phyloP scores from a whole-genome alignment of 768 basidiomycete species.

The Amylocystis lapponica region DNA sequence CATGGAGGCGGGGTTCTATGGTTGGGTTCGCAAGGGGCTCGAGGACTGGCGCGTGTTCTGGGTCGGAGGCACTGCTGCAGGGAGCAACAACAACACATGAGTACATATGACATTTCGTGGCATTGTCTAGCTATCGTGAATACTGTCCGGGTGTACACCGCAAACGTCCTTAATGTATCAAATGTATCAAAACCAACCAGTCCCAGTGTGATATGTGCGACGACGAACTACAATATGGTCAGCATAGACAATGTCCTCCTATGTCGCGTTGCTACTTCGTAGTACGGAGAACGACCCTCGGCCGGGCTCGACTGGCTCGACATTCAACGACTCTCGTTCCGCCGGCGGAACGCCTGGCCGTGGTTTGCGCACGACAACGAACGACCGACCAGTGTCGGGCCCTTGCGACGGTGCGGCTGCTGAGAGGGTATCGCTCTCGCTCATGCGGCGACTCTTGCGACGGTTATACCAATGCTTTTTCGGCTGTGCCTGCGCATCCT shows the following conservation, averaged over 20 bases:
- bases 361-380: constrained; percentile 28
- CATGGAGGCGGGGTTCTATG: constrained; percentile 67
- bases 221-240: too few relatives aligned
- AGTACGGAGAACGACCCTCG: constrained; percentile 23
- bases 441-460: constrained; percentile 52
- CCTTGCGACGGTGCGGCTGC: constrained; percentile 6
- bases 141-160: too few relatives aligned
- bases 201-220: too few relatives aligned
- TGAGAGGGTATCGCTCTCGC: constrained; percentile 43
- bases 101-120: constrained; percentile 4
- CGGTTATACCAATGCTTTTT: constrained; percentile 72
- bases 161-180: too few relatives aligned
- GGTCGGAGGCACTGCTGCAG: constrained; percentile 54
- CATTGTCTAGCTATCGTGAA: neutral
- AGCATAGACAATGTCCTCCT: constrained; percentile 1
- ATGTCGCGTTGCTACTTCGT: constrained; percentile 17
- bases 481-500: constrained; percentile 27
- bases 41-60: constrained; percentile 82
- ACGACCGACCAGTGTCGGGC: constrained; percentile 24
- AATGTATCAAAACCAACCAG: too few relatives aligned
- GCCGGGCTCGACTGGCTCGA: constrained; percentile 3
- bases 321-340: constrained; percentile 5
- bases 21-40: constrained; percentile 67
- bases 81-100: constrained; percentile 17
- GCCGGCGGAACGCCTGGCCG: constrained; percentile 13